A percentile compares a stretch with the other conserved stretches of the same genome.
These are phyloP conservation scores for Termitomyces sp. DNA, from an alignment of 768 basidiomycete genomes.

Conservation along the genomic window DNA sequence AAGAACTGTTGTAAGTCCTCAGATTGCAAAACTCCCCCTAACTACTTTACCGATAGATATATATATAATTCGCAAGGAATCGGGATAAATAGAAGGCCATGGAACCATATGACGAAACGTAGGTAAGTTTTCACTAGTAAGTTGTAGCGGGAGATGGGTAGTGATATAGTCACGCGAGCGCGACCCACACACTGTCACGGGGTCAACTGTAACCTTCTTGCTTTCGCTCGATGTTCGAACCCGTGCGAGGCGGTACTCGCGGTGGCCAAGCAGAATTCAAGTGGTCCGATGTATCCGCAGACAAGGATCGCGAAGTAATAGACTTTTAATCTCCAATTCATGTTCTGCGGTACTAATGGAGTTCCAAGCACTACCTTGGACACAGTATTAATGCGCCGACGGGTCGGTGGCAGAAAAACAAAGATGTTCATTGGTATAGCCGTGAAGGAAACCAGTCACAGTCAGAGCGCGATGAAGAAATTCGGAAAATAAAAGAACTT, in stretches of 20 bases:
- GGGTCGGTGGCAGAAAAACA: conserved; percentile 96
- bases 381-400: conserved; percentile 94
- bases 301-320: conserved; percentile 86
- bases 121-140: too few relatives aligned
- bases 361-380: conserved; percentile 78
- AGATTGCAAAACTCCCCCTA: too few relatives aligned
- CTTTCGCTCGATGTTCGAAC: conserved; percentile 61
- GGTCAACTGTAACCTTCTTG: too few relatives aligned
- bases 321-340: background rate
- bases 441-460: conserved; percentile 47
- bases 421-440: conserved; percentile 94
- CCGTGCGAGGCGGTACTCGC: conserved; percentile 82
- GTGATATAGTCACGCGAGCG: too few relatives aligned
- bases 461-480: conserved; percentile 61
- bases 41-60: too few relatives aligned
- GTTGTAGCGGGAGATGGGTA: too few relatives aligned
- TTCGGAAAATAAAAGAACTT: conserved; percentile 75
- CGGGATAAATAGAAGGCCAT: too few relatives aligned
- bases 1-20: too few relatives aligned
- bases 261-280: conserved; percentile 92
- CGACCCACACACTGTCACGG: too few relatives aligned
- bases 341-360: background rate
- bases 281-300: conserved; percentile 85
- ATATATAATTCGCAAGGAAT: too few relatives aligned
- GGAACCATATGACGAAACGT: too few relatives aligned